Base-by-base conservation (phyloP, 2,329 filamentous ascomycete species). In the Lasiodiplodia gonubiensis region DNA sequence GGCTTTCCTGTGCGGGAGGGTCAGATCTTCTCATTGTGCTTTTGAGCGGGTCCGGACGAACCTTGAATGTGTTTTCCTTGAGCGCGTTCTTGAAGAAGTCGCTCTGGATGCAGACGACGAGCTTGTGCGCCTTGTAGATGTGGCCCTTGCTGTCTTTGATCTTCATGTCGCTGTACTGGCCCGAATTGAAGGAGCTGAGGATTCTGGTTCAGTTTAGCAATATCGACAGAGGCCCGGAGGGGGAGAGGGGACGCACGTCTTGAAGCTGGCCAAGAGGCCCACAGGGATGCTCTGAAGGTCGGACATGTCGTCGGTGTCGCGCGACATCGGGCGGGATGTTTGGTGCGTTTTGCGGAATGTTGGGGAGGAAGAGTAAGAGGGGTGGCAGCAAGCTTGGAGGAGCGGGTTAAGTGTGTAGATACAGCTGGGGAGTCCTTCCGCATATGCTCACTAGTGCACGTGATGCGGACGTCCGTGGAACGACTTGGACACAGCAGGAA, bases 81-180 rank as follows among this genome's bases (percentile, higher is more conserved):
- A 54, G 8, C 12, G 66, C 66, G n/a, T 64, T 25, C 12, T 35
- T 23, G 51, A 64, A 51, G 33, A 67, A 63, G 4, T 67, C 37
- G 51, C 66, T 46, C 35, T 67, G 66, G 2, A 48, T 16, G 42
- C 42, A 67, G 18, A 67, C 51, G 49, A 64, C 35, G 16, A 55
- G 25, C 33, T 67, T 67, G 57, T 67, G 66, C 30, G 64, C 57
- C 11, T 63, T 49, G 16, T 55, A 39, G 7, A 16, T 35, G 25
- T 63, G 35, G 35, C 25, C 60, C 8, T 57, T 37, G 7, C 37
- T 48, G 23, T 27, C 48, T 11, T 35, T 52, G 10, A 63, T 49
- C n/a, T 52, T 37, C n/a, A 63, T 11, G 21, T 67, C 65, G 4
- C 46, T 39, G 55, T 35, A 63, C 21, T 42, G 30, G 23, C 49